These are phyloP conservation scores for Fragosphaeria purpurea DNA, from an alignment of 2,329 filamentous ascomycete genomes.

Conservation along the genomic window DNA sequence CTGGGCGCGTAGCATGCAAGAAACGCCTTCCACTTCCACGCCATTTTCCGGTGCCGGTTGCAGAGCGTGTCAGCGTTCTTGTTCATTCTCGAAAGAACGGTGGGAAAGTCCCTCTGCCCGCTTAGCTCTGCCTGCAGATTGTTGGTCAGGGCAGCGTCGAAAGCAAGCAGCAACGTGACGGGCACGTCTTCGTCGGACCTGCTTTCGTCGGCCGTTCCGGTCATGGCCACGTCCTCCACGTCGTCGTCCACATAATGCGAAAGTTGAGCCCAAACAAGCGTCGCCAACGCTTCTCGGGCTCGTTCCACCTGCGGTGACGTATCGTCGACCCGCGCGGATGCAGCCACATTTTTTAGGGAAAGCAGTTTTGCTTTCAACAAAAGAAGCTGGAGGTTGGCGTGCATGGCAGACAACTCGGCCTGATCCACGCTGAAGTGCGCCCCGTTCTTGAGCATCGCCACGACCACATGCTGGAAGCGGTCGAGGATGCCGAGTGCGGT, in stretches of 20 bases:
- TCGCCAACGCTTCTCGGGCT: too few relatives aligned
- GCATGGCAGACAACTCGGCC: too few relatives aligned
- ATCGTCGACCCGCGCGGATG: too few relatives aligned
- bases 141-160: slow-evolving; percentile 14
- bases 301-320: too few relatives aligned
- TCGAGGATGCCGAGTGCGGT: slow-evolving; percentile 2
- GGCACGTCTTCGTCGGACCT: neutral
- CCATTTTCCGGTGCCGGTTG: slow-evolving; percentile 16
- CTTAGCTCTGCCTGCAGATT: slow-evolving; percentile 11
- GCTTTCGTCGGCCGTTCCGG: neutral
- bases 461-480: slow-evolving; percentile 4
- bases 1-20: slow-evolving; percentile 26
- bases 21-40: slow-evolving; percentile 38
- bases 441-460: neutral
- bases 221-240: neutral
- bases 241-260: neutral
- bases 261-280: neutral
- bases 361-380: slow-evolving; percentile 1
- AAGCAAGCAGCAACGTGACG: slow-evolving; percentile 13
- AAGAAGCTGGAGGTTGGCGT: neutral
- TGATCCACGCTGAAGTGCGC: too few relatives aligned
- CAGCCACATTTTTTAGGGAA: neutral
- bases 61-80: slow-evolving; percentile 14
- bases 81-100: slow-evolving; percentile 8
- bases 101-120: neutral